These are phyloP conservation scores for Periconia macrospinosa DNA, from an alignment of 2,329 filamentous ascomycete genomes.

Conservation along the genomic window DNA sequence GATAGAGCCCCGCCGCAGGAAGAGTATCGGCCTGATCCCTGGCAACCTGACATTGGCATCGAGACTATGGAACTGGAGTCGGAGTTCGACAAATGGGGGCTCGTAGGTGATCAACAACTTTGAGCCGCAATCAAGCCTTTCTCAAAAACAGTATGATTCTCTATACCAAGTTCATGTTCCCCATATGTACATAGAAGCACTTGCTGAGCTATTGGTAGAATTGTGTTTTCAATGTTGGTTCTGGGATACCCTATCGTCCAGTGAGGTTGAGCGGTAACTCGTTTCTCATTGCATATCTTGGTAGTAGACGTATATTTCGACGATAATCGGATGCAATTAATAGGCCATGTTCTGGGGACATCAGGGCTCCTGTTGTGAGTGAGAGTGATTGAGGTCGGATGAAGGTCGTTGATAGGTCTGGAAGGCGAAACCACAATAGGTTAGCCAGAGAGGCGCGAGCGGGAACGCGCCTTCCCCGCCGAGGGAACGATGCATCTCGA, in stretches of 20 bases:
- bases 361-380: background rate
- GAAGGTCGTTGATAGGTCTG: too few relatives aligned
- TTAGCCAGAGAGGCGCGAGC: too few relatives aligned
- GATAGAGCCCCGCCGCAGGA: constrained; percentile 22
- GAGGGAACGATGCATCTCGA: too few relatives aligned
- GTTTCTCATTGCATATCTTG: background rate
- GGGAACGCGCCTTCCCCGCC: too few relatives aligned
- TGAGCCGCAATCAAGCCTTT: background rate
- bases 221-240: background rate
- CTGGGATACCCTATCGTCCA: background rate
- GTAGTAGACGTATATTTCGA: background rate
- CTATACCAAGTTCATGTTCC: too few relatives aligned
- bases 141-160: background rate
- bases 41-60: constrained; percentile 40
- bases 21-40: constrained; percentile 36
- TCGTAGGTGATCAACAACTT: constrained; percentile 35
- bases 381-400: too few relatives aligned
- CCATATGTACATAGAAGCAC: background rate
- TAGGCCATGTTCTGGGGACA: background rate
- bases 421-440: too few relatives aligned
- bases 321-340: background rate
- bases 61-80: constrained; percentile 43
- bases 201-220: background rate
- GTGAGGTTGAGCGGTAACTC: background rate
- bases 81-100: constrained; percentile 50